Conservation (phyloP, 768 basidiomycete species). For the Paxillus rubicundulus region DNA sequence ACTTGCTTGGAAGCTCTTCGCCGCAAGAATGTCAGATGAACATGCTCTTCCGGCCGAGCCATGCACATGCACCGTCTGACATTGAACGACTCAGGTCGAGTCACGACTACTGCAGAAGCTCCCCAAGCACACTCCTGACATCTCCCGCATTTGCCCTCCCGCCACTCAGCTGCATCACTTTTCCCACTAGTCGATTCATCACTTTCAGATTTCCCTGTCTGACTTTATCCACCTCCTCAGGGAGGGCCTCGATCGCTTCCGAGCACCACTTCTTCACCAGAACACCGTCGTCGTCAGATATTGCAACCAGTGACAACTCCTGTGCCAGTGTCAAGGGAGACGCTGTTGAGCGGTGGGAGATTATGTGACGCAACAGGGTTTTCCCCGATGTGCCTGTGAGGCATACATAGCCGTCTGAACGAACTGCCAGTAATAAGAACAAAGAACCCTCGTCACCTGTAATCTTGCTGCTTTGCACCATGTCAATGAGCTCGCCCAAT, state of each 20-base stretch:
- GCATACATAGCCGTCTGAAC: not conserved
- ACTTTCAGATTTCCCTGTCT: slow-evolving; percentile 68
- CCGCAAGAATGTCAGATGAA: no score
- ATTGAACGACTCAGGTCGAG: not conserved
- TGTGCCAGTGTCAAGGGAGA: slow-evolving; percentile 44
- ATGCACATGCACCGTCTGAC: no score
- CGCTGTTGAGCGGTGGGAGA: slow-evolving; percentile 42
- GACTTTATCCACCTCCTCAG: slow-evolving; percentile 63
- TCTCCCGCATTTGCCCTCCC: slow-evolving; percentile 76
- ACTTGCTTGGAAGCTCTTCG: no score
- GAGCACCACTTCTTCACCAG: slow-evolving; percentile 56
- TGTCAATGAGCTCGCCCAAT: slow-evolving; percentile 74
- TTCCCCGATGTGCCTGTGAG: slow-evolving; percentile 74
- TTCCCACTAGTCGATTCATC: slow-evolving; percentile 49
- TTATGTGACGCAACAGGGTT: slow-evolving; percentile 67
- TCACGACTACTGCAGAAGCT: slow-evolving; percentile 34
- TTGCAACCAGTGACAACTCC: slow-evolving; percentile 47
- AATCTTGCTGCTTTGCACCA: slow-evolving; percentile 62
- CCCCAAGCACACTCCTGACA: slow-evolving; percentile 49
- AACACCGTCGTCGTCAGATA: slow-evolving; percentile 30
- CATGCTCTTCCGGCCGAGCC: no score
- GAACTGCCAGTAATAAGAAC: not conserved
- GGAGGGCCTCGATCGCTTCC: slow-evolving; percentile 62
- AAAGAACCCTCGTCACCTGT: slow-evolving; percentile 51
- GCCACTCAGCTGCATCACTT: slow-evolving; percentile 76